Percentiles rank a stretch among this genome's conserved stretches.
These are phyloP conservation scores for Plasmodium gaboni DNA, from an alignment of 169 alveolate species.

Conservation along the genomic window DNA sequence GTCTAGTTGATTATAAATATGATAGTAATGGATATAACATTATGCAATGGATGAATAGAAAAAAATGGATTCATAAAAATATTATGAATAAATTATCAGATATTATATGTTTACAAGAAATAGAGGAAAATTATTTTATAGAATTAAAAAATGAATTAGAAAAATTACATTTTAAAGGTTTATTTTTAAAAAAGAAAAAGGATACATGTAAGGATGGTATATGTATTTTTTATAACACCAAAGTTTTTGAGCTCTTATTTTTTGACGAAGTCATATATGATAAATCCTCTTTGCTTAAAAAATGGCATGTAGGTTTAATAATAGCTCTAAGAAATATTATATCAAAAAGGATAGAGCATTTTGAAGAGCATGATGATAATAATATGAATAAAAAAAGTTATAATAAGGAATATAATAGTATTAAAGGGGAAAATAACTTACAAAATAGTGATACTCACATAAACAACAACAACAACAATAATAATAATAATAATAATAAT, in stretches of 20 bases:
- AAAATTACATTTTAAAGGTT: conserved; percentile 76
- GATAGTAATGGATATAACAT: conserved; percentile 78
- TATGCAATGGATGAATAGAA: conserved; percentile 84
- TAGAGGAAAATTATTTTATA: conserved; percentile 79
- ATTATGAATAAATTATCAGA: conserved; percentile 76
- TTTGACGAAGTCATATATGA: conserved; percentile 80
- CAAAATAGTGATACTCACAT: conserved; percentile 25
- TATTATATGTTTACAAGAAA: conserved; percentile 84
- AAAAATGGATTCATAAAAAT: conserved; percentile 77
- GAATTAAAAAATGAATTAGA: conserved; percentile 77
- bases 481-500: conserved; percentile 1
- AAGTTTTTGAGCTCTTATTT: conserved; percentile 80
- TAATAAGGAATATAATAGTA: not conserved
- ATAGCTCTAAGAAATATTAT: conserved; percentile 78
- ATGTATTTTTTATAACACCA: conserved; percentile 78
- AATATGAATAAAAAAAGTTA: not conserved
- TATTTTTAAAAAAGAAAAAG: conserved; percentile 82
- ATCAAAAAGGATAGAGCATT: conserved; percentile 45
- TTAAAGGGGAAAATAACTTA: not conserved
- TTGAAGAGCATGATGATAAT: not conserved
- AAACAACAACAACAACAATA: not conserved
- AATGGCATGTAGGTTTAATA: conserved; percentile 84
- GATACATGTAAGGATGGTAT: conserved; percentile 84
- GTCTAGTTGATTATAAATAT: conserved; percentile 86
- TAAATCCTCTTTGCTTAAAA: conserved; percentile 54